Conservation (phyloP, 345 rosid species). For the Brassica carinata region DNA sequence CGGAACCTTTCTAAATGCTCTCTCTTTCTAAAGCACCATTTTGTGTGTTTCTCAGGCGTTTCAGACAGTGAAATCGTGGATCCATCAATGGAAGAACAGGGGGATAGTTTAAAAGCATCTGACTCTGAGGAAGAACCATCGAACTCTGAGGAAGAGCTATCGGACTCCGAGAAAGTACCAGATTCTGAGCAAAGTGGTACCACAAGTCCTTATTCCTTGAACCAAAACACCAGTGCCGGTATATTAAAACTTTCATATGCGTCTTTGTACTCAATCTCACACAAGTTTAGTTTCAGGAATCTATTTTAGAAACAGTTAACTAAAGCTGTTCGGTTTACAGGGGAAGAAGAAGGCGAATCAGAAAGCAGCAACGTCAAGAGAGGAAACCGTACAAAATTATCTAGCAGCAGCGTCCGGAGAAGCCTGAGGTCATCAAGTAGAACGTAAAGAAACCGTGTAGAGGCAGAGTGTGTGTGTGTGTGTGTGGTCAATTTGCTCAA, state of each 20-base stretch:
- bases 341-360: conserved; percentile 35
- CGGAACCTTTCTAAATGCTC: background rate
- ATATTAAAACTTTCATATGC: conserved; percentile 10
- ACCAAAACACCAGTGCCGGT: conserved; percentile 27
- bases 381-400: conserved; percentile 11
- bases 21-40: background rate
- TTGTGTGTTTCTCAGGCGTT: conserved; percentile 14
- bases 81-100: conserved; percentile 44
- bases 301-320: no score
- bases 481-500: conserved; percentile 23
- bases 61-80: conserved; percentile 62
- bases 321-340: no score
- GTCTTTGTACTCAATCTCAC: conserved; percentile 10
- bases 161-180: conserved; percentile 34
- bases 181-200: conserved; percentile 32
- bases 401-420: conserved; percentile 24
- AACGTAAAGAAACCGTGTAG: conserved; percentile 10
- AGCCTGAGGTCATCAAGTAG: conserved; percentile 25
- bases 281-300: background rate
- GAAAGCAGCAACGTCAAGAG: conserved; percentile 11
- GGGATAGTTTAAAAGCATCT: conserved; percentile 11
- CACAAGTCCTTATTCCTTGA: conserved; percentile 22
- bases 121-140: conserved; percentile 22
- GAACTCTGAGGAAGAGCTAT: conserved; percentile 3
- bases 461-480: background rate